Evolutionary conservation across 257 asterid species (phyloP).

Genomic region (Nicotiana tabacum): DNA sequence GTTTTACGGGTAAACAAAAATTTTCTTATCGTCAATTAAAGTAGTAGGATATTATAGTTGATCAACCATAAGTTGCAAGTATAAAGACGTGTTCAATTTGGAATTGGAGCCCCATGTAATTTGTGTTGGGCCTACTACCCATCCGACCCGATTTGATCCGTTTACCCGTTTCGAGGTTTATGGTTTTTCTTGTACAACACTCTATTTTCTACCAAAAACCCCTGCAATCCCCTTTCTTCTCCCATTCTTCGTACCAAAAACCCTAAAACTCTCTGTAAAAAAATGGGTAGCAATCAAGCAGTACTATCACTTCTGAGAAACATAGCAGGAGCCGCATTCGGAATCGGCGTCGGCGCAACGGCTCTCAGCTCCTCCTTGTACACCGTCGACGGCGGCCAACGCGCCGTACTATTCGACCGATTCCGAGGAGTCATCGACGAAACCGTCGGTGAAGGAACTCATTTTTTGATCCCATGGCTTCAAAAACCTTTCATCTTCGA

Average conservation of each 20-base stretch:
- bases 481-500: slow-evolving; percentile 85
- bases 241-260: not conserved
- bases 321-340: slow-evolving; percentile 67
- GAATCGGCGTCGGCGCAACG: slow-evolving; percentile 54
- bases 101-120: not conserved
- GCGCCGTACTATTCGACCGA: slow-evolving; percentile 90
- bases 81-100: too few relatives aligned
- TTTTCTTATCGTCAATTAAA: too few relatives aligned
- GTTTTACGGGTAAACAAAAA: too few relatives aligned
- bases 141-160: not conserved
- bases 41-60: too few relatives aligned
- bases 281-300: slow-evolving; percentile 60
- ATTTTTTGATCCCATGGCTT: slow-evolving; percentile 80
- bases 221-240: not conserved
- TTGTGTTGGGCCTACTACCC: not conserved
- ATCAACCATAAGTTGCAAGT: too few relatives aligned
- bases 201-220: not conserved
- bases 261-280: not conserved
- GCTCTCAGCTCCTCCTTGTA: slow-evolving; percentile 58
- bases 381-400: slow-evolving; percentile 95
- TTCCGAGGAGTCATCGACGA: slow-evolving; percentile 74
- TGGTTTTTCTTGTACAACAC: not conserved
- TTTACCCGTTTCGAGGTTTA: not conserved
- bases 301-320: slow-evolving; percentile 48
- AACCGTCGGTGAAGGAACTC: slow-evolving; percentile 84